phyloP scores from a whole-genome alignment of 2,329 filamentous ascomycete species.

The Colletotrichum tanaceti region DNA sequence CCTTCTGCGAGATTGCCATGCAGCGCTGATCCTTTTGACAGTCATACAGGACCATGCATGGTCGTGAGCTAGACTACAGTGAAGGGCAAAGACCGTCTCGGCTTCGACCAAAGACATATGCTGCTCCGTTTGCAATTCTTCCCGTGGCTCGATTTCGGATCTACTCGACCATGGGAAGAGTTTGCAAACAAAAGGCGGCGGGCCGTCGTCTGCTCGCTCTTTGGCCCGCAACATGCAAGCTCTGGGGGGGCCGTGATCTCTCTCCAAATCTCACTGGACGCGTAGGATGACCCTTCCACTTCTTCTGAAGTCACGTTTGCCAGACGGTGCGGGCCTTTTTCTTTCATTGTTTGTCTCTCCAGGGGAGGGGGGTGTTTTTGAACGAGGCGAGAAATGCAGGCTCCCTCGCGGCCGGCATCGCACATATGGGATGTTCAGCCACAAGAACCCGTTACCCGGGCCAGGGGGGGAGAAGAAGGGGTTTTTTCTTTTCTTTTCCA shows the following conservation, averaged over 20 bases:
- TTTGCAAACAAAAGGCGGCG: too few species aligned
- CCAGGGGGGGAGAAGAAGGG: too few species aligned
- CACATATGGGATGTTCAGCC: constrained; percentile 7
- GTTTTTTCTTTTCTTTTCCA: too few species aligned
- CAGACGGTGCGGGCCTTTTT: background rate
- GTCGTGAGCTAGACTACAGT: too few species aligned
- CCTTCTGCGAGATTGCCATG: background rate
- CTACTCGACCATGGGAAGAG: background rate
- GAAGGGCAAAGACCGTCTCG: too few species aligned
- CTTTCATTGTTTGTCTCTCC: constrained; percentile 22
- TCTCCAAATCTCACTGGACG: background rate
- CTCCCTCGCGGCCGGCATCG: constrained; percentile 17
- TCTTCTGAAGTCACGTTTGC: background rate
- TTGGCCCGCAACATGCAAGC: background rate
- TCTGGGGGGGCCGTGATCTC: too few species aligned
- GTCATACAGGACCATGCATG: background rate
- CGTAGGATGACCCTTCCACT: background rate
- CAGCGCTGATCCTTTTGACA: too few species aligned
- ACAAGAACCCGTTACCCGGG: background rate
- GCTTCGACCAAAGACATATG: background rate
- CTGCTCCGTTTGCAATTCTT: too few species aligned
- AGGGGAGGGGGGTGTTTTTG: constrained; percentile 15
- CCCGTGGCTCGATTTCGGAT: background rate
- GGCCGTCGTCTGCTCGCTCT: background rate
- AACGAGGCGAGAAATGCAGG: constrained; percentile 23